Conservation (phyloP, 2,329 filamentous ascomycete genomes). For the Pseudogymnoascus sp. region DNA sequence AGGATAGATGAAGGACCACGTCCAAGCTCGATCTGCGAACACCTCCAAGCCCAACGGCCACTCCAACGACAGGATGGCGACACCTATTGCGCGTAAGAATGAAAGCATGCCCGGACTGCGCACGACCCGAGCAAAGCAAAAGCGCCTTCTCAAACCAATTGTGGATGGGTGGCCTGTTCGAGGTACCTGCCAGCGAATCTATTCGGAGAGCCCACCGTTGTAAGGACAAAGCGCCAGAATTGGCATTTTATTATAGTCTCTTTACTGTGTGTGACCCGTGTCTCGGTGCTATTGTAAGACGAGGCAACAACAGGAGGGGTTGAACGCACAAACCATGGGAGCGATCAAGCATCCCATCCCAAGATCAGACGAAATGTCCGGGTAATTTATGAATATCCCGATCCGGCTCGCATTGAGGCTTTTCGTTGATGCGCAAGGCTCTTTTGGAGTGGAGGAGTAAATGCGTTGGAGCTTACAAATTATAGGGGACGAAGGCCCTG, state of each 20-base stretch:
- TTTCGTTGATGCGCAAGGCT: neutral
- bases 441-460: neutral
- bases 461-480: neutral
- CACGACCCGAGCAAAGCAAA: conserved; percentile 1
- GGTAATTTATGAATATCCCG: neutral
- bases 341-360: neutral
- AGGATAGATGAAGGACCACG: conserved; percentile 1
- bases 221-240: neutral
- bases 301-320: neutral
- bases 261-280: neutral
- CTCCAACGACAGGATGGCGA: neutral
- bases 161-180: neutral
- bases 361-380: neutral
- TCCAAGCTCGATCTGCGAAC: conserved; percentile 9
- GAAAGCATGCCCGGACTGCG: neutral
- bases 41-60: conserved; percentile 6
- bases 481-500: neutral
- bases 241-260: neutral
- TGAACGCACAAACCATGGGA: conserved; percentile 1
- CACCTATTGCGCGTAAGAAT: neutral
- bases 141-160: neutral
- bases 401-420: neutral
- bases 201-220: neutral
- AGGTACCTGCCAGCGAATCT: neutral
- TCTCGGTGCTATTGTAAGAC: neutral